Percentiles rank a stretch among this genome's conserved stretches.
Evolutionary conservation across 2,329 filamentous ascomycete genomes (phyloP).

Genomic region (Aureobasidium lini): DNA sequence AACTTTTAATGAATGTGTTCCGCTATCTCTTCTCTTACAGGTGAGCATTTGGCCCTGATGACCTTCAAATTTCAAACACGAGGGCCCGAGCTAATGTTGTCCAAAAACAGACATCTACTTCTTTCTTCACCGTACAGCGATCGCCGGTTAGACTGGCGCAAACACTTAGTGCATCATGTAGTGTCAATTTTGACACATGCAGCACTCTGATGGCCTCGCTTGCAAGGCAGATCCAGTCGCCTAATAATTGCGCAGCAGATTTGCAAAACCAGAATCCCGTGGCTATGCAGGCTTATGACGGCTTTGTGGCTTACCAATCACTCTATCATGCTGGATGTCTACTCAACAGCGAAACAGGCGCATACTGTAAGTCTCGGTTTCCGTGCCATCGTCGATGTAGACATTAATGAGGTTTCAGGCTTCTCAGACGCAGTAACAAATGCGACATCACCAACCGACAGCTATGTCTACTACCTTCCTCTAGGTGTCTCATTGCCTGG

Average conservation of each 20-base stretch:
- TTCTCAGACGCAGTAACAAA: constrained; percentile 83
- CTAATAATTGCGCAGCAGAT: constrained; percentile 64
- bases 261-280: constrained; percentile 58
- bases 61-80: background rate
- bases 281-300: constrained; percentile 67
- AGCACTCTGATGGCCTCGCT: constrained; percentile 55
- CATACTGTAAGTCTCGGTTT: constrained; percentile 53
- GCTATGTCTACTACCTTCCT: constrained; percentile 79
- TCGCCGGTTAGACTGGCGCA: constrained; percentile 65
- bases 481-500: constrained; percentile 65
- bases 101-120: constrained; percentile 59
- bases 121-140: constrained; percentile 73
- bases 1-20: constrained; percentile 67
- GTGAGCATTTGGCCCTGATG: constrained; percentile 38
- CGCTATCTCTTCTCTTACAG: constrained; percentile 75
- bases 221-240: constrained; percentile 55
- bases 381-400: background rate
- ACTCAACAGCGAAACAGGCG: constrained; percentile 48
- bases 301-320: constrained; percentile 67
- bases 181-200: constrained; percentile 59
- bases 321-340: constrained; percentile 78
- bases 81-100: constrained; percentile 13
- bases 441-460: constrained; percentile 57
- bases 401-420: constrained; percentile 25
- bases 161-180: constrained; percentile 72